Conservation (phyloP, 176 grass and related monocot genomes). For the Tillandsia fasciculata region DNA sequence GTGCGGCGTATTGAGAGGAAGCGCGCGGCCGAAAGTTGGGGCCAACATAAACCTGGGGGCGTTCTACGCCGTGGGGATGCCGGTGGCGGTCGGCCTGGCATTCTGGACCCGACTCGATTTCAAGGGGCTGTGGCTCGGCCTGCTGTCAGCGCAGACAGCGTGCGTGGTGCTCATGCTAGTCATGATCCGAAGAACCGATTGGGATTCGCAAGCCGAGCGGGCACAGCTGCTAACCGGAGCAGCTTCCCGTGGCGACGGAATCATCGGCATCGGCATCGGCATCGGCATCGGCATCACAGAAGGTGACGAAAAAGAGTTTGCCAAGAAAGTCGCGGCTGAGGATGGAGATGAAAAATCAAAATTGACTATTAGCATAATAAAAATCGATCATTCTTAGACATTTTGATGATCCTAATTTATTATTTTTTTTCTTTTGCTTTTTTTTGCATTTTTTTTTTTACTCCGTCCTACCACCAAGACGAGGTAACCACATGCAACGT, state of each 20-base stretch:
- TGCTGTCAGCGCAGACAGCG: constrained; percentile 53
- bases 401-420: neutral
- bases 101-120: constrained; percentile 70
- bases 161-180: constrained; percentile 67
- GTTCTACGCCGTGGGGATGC: constrained; percentile 69
- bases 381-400: constrained; percentile 16
- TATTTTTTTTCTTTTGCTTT: neutral
- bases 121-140: constrained; percentile 66
- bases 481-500: too few species aligned
- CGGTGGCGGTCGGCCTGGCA: constrained; percentile 56
- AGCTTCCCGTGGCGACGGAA: neutral
- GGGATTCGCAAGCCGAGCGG: constrained; percentile 46
- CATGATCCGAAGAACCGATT: constrained; percentile 50
- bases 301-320: neutral
- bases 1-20: constrained; percentile 75
- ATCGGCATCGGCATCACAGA: neutral
- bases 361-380: constrained; percentile 26
- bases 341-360: constrained; percentile 12
- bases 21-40: constrained; percentile 62
- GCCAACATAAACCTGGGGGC: constrained; percentile 77
- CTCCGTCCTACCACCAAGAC: neutral
- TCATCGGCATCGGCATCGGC: too few species aligned
- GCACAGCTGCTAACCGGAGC: constrained; percentile 52
- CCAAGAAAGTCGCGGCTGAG: neutral
- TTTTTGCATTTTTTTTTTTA: neutral